Percentiles rank a stretch among this genome's conserved stretches.
These are phyloP conservation scores for Starmerella kuoi DNA, from an alignment of 805 yeast genomes.

Conservation along the genomic window DNA sequence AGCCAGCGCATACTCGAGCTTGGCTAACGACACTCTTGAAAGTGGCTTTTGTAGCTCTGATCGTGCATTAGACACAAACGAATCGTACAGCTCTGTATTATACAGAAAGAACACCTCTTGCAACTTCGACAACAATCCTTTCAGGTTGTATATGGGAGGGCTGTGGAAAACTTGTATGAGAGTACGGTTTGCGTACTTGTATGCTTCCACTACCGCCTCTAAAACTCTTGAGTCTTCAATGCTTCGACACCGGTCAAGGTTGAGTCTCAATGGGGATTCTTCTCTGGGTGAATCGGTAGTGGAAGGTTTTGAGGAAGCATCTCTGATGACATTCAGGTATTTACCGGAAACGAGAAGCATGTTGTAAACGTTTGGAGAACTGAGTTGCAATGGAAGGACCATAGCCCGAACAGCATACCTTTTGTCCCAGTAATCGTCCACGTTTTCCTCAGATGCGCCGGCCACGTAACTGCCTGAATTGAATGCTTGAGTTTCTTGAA, in stretches of 20 bases:
- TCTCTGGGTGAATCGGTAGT: conserved; percentile 15
- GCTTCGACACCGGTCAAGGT: conserved; percentile 23
- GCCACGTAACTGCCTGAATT: background rate
- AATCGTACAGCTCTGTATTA: conserved; percentile 39
- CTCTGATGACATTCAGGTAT: conserved; percentile 57
- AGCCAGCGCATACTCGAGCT: conserved; percentile 29
- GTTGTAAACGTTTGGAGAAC: conserved; percentile 40
- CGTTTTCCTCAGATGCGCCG: conserved; percentile 19
- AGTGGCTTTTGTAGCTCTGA: conserved; percentile 41
- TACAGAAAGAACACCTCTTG: conserved; percentile 43
- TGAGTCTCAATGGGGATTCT: background rate
- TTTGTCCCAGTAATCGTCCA: conserved; percentile 34
- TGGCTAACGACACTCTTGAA: conserved; percentile 23
- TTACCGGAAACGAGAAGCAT: conserved; percentile 76
- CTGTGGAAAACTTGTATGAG: conserved; percentile 40
- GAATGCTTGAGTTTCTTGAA: conserved; percentile 27
- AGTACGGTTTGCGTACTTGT: conserved; percentile 51
- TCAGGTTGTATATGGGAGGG: conserved; percentile 47
- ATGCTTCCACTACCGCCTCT: conserved; percentile 47
- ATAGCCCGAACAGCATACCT: conserved; percentile 63
- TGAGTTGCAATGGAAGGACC: conserved; percentile 58
- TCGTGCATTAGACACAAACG: conserved; percentile 40
- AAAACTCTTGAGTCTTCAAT: conserved; percentile 38
- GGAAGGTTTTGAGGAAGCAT: conserved; percentile 34
- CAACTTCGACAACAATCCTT: conserved; percentile 36